Evolutionary conservation across 352 stramenopile genomes (phyloP), one percentile per base, ranked within the genome.

Genomic region (Peronospora farinosa): DNA sequence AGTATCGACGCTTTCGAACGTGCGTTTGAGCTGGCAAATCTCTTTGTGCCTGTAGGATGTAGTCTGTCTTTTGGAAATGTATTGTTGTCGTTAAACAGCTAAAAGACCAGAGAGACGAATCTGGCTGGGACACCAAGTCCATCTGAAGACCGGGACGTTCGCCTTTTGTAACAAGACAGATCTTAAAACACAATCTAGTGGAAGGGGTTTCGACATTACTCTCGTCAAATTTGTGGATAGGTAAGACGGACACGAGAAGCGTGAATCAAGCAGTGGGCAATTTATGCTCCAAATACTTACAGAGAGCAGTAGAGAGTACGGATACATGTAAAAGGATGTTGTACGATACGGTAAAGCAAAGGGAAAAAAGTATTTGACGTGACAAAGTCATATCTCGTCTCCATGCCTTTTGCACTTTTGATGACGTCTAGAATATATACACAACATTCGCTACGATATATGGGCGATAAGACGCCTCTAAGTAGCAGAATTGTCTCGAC

Each of bases 151-250:
- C 41, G 33, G 45, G 33, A 55, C 23, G 60, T 42, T 12, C 28
- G 27, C 44, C 56, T 69, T 63, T 66, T 69, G 61, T 63, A 40
- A 46, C 51, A 35, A 27, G 38, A 31, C 62, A 67, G 35, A 70
- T 70, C 62, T 42, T 42, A 27, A 65, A 64, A 53, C 25, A 0
- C 36, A 23, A 69, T 69, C 61, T 21, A 38, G 39, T 25, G 56
- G 37, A 62, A 65, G 53, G 19, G 55, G 40, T 32, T 32, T 12
- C 7, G 7, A 32, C 28, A 32, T 13, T 7, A 12, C 28, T 32
- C 13, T 47, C 19, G 32, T 6, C 42, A 32, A 54, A 47, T 63
- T 58, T 59, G 60, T 61, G 49, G 51, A 47, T 51, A 25, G 35
- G 53, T 13, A 56, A 55, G 47, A 47, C 47, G 16, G 41, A 51